Percentiles rank a stretch among this genome's conserved stretches.
These are phyloP conservation scores for Calonectria pteridis DNA, from an alignment of 2,329 filamentous ascomycete species.

Conservation along the genomic window DNA sequence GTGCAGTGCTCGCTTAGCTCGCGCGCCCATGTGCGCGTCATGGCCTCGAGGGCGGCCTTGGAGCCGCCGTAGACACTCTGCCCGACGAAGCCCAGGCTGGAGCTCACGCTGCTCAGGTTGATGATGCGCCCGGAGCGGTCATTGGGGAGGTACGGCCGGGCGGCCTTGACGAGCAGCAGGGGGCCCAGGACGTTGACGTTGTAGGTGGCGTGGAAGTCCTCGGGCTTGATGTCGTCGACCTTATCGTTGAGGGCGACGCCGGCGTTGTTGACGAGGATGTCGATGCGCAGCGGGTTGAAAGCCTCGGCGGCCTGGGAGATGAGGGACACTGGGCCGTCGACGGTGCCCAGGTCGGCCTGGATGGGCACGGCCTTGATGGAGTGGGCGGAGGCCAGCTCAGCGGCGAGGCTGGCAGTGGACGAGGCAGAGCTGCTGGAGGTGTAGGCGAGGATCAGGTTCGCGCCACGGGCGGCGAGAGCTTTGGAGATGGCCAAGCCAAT, in stretches of 20 bases:
- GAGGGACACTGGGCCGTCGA: constrained; percentile 39
- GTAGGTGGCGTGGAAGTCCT: constrained; percentile 78
- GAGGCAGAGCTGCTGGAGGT: constrained; percentile 35
- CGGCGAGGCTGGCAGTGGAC: constrained; percentile 34
- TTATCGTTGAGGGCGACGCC: constrained; percentile 74
- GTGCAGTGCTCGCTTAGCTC: constrained; percentile 65
- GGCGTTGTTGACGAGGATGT: constrained; percentile 89
- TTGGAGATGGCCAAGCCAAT: constrained; percentile 42
- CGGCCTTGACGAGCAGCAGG: constrained; percentile 80
- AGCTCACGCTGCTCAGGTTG: constrained; percentile 64
- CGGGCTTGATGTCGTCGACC: constrained; percentile 69
- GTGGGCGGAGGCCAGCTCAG: constrained; percentile 56
- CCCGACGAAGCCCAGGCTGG: constrained; percentile 60
- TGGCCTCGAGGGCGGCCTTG: constrained; percentile 67
- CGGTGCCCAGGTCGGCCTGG: constrained; percentile 65
- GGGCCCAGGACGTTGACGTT: constrained; percentile 85
- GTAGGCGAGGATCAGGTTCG: constrained; percentile 44
- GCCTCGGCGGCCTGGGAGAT: constrained; percentile 40
- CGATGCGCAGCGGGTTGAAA: constrained; percentile 42
- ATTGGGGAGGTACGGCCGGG: constrained; percentile 74
- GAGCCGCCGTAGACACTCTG: constrained; percentile 67
- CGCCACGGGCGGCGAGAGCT: constrained; percentile 43
- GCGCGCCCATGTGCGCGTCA: constrained; percentile 67
- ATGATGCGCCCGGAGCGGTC: constrained; percentile 74
- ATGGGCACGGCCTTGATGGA: constrained; percentile 71